These are phyloP conservation scores for Cryptococcus sp. DNA, from an alignment of 1,284 basidiomycete species.

Conservation along the genomic window DNA sequence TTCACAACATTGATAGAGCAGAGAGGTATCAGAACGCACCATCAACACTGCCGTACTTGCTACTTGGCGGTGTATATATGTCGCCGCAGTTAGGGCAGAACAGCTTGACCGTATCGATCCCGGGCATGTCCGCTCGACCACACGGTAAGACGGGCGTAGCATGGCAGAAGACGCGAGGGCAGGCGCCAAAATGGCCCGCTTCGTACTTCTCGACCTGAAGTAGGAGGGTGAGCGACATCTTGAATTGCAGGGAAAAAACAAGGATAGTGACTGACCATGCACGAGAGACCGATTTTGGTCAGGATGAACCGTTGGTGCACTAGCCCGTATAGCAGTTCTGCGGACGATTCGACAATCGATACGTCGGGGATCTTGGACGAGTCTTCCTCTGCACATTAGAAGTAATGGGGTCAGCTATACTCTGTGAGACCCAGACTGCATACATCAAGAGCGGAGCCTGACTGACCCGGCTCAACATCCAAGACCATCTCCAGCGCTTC, in stretches of 20 bases:
- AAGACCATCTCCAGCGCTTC: slow-evolving; percentile 99
- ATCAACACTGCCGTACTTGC: slow-evolving; percentile 93
- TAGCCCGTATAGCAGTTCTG: slow-evolving; percentile 94
- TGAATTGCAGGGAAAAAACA: not conserved
- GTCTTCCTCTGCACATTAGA: slow-evolving; percentile 70
- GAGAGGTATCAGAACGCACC: slow-evolving; percentile 60
- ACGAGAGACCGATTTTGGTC: slow-evolving; percentile 87
- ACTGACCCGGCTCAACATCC: slow-evolving; percentile 94
- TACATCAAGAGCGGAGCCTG: slow-evolving; percentile 12
- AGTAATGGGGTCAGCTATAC: too few relatives aligned
- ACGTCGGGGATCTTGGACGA: slow-evolving; percentile 78
- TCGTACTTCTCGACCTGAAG: slow-evolving; percentile 93
- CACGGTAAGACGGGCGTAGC: slow-evolving; percentile 90
- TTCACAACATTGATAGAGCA: not conserved
- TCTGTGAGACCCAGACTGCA: too few relatives aligned
- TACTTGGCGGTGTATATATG: slow-evolving; percentile 92
- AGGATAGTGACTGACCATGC: slow-evolving; percentile 70
- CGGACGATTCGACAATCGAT: slow-evolving; percentile 96
- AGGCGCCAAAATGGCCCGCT: slow-evolving; percentile 85
- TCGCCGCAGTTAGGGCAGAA: slow-evolving; percentile 99
- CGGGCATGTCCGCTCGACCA: slow-evolving; percentile 92
- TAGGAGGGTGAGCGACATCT: not conserved
- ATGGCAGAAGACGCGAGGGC: slow-evolving; percentile 93
- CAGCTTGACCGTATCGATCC: slow-evolving; percentile 97
- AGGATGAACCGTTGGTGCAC: slow-evolving; percentile 98